Evolutionary conservation across 2,329 filamentous ascomycete genomes (phyloP).

Genomic region (Fusarium setosum): DNA sequence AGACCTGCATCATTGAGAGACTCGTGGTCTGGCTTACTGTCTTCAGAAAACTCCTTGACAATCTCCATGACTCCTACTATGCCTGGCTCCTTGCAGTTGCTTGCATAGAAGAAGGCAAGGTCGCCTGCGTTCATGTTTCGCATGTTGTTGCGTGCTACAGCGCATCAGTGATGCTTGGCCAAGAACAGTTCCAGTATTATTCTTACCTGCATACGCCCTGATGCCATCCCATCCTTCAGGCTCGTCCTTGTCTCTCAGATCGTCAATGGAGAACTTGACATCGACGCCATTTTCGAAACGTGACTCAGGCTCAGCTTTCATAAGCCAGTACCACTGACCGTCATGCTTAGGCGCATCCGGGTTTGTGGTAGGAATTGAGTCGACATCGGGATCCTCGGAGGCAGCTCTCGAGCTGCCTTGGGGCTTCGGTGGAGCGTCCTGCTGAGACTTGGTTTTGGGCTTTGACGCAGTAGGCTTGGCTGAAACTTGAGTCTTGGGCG

Average conservation of each 20-base stretch:
- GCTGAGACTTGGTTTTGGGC: not conserved
- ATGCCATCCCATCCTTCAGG: slow-evolving; percentile 91
- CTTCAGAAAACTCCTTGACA: slow-evolving; percentile 83
- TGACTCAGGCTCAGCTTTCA: slow-evolving; percentile 90
- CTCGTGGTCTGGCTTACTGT: slow-evolving; percentile 64
- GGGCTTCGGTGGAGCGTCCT: not conserved
- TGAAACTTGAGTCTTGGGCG: not conserved
- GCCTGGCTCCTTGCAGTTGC: slow-evolving; percentile 88
- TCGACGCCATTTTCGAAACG: slow-evolving; percentile 88
- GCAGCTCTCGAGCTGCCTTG: not conserved
- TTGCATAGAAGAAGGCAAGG: slow-evolving; percentile 96
- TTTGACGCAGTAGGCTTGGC: not conserved
- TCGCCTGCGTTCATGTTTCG: slow-evolving; percentile 92
- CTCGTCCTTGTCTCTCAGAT: slow-evolving; percentile 76
- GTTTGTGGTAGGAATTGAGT: slow-evolving; percentile 51
- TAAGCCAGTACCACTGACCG: slow-evolving; percentile 75
- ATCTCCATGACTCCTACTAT: slow-evolving; percentile 92
- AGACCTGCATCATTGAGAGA: rapidly evolving
- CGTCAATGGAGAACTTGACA: slow-evolving; percentile 94
- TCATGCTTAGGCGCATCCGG: slow-evolving; percentile 53
- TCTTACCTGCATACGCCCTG: slow-evolving; percentile 59
- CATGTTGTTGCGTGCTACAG: slow-evolving; percentile 84
- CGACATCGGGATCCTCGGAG: slow-evolving; percentile 46
- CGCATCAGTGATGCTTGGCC: not conserved
- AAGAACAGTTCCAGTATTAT: rapidly evolving